A percentile compares a stretch with the other conserved stretches of the same genome.
Conservation (phyloP, 2,329 filamentous ascomycete genomes). For the Paracoccidioides brasiliensis region DNA sequence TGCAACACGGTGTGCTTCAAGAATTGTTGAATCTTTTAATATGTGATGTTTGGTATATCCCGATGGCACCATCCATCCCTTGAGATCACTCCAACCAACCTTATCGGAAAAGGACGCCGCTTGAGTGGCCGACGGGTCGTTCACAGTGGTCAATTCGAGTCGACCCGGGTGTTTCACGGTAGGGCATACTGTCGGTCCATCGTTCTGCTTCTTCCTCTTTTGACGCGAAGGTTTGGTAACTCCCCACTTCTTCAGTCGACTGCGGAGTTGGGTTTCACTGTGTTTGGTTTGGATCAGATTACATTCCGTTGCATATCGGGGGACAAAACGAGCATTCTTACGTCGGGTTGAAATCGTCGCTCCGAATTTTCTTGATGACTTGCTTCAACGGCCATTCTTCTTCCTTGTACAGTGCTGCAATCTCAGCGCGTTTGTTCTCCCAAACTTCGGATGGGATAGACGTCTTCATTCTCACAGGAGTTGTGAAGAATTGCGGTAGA, state of each 20-base stretch:
- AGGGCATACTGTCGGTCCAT: background rate
- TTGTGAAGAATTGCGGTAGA: background rate
- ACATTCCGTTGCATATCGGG: background rate
- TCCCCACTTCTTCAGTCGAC: conserved; percentile 33
- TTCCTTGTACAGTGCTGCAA: conserved; percentile 30
- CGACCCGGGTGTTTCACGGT: background rate
- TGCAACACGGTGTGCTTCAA: background rate
- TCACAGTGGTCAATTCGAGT: background rate
- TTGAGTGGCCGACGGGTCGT: background rate
- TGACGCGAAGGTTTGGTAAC: conserved; percentile 34
- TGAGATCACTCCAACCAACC: background rate
- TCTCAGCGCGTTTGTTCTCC: conserved; percentile 32
- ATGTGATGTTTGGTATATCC: background rate
- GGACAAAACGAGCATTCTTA: conserved; percentile 13
- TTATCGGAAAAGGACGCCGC: background rate
- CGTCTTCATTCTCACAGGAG: conserved; percentile 24
- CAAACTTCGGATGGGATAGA: conserved; percentile 32
- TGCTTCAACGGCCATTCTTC: conserved; percentile 35
- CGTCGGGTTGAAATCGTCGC: conserved; percentile 32
- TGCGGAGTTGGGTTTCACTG: conserved; percentile 34
- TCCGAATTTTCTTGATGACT: conserved; percentile 33
- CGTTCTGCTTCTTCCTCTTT: conserved; percentile 20
- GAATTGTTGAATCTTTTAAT: background rate
- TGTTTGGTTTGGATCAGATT: background rate
- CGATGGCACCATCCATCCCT: background rate